Evolutionary conservation across 78 protist species (phyloP).

Genomic region (slime mould (Dictyostelium discoideum)): DNA sequence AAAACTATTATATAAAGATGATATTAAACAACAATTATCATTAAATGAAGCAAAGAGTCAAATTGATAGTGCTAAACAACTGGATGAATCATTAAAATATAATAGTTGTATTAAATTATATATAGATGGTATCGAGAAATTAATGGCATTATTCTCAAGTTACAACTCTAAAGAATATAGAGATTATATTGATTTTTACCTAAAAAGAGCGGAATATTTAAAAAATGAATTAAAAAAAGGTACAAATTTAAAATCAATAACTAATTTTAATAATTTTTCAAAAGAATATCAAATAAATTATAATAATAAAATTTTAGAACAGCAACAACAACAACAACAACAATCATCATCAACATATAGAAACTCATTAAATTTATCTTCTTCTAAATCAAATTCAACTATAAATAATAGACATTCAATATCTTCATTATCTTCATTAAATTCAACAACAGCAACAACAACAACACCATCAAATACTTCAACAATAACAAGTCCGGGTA

Average conservation of each 20-base stretch:
- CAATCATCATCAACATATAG: background rate
- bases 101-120: conserved; percentile 5
- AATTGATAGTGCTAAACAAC: conserved; percentile 29
- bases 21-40: background rate
- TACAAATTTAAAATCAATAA: background rate
- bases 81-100: conserved; percentile 23
- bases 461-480: background rate
- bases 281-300: background rate
- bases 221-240: conserved; percentile 3
- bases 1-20: background rate
- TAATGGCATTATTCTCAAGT: conserved; percentile 11
- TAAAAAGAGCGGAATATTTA: conserved; percentile 56
- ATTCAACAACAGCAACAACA: background rate
- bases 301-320: background rate
- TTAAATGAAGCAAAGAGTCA: background rate
- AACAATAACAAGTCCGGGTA: background rate
- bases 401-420: conserved; percentile 4
- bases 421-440: background rate
- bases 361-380: background rate
- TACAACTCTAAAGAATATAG: conserved; percentile 23
- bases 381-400: background rate
- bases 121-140: conserved; percentile 62
- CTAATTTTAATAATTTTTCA: background rate
- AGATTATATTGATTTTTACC: conserved; percentile 23
- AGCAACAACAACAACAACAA: conserved; percentile 1